Evolutionary conservation across 805 yeast genomes (phyloP).

Genomic region (Kluyveromyces lactis): DNA sequence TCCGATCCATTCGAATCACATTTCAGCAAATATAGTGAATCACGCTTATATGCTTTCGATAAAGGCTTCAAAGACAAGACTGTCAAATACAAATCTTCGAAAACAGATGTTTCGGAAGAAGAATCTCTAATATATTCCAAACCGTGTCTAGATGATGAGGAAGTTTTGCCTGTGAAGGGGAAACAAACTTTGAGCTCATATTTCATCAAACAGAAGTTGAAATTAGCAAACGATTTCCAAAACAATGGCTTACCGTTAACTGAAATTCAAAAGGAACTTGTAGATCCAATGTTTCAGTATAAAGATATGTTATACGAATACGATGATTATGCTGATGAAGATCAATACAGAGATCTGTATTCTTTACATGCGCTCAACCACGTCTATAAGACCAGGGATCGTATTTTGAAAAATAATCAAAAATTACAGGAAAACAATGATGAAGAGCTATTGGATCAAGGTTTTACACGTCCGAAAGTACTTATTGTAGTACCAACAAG

Average conservation of each 20-base stretch:
- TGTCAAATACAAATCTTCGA: conserved; percentile 19
- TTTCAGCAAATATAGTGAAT: conserved; percentile 43
- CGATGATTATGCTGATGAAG: conserved; percentile 39
- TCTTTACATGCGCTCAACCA: conserved; percentile 73
- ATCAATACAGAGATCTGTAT: conserved; percentile 54
- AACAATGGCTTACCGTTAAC: conserved; percentile 25
- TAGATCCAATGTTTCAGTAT: conserved; percentile 64
- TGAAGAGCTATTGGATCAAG: conserved; percentile 80
- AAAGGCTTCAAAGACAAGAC: conserved; percentile 26
- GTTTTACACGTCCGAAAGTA: conserved; percentile 89
- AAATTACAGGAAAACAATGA: conserved; percentile 39
- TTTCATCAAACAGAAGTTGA: conserved; percentile 39
- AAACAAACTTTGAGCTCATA: conserved; percentile 26
- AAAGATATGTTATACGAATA: conserved; percentile 61
- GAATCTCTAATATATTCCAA: conserved; percentile 20
- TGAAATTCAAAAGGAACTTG: conserved; percentile 41
- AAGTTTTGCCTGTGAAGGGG: conserved; percentile 12
- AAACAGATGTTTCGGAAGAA: conserved; percentile 11
- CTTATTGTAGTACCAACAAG: conserved; percentile 79
- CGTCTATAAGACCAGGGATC: conserved; percentile 76
- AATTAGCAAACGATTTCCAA: conserved; percentile 22
- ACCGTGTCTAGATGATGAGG: conserved; percentile 17
- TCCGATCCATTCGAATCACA: conserved; percentile 74
- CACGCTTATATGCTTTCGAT: conserved; percentile 31
- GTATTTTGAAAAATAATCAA: conserved; percentile 69